Base-by-base conservation (phyloP, 1,284 basidiomycete species). In the Schizopora paradoxa region DNA sequence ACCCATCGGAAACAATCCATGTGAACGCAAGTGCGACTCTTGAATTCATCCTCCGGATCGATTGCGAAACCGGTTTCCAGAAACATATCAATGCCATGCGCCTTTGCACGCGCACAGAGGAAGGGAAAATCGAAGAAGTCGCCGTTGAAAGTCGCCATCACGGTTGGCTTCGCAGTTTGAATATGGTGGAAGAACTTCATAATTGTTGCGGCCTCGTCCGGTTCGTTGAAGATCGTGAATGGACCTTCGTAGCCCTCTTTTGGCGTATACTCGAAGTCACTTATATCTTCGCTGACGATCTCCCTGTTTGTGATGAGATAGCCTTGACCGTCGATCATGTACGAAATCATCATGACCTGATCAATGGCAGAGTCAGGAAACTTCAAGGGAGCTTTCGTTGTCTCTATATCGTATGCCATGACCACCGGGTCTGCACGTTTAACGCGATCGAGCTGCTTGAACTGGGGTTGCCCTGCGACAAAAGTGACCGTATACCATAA, bases 1-100 rank as follows among this genome's bases (percentile, higher is more conserved):
- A 99, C 96, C 96, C 96, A 99, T 59, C 95, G 81, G 76, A 98
- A 99, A 64, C 93, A 97, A 62, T 99, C 96, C 91, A 99, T 96
- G 64, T 99, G 96, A 28, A 87, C 90, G 56, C 92, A 95, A n/a
- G 78, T 80, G 6, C 90, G 76, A 55, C 86, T 89, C 71, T 99
- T 98, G 75, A 86, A 99, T 64, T 99, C 96, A 49, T 92, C 88
- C 63, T 99, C 96, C 1, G 77, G 73, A 63, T 99, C 96, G 54
- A 82, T 89, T 10, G 81, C 74, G 60, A 99, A 99, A 0, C 96
- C 96, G 1, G 81, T 98, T 69, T 98, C 94, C 32, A 88, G 71
- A 63, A 91, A 93, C 91, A 99, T 95, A 67, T 94, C 92, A 57
- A 99, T 89, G 0, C 93, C 94, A 58, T 97, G 93, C 1, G 77